Base-by-base conservation (phyloP, 371 early-diverging fungal species). In the Mortierella sp. region DNA sequence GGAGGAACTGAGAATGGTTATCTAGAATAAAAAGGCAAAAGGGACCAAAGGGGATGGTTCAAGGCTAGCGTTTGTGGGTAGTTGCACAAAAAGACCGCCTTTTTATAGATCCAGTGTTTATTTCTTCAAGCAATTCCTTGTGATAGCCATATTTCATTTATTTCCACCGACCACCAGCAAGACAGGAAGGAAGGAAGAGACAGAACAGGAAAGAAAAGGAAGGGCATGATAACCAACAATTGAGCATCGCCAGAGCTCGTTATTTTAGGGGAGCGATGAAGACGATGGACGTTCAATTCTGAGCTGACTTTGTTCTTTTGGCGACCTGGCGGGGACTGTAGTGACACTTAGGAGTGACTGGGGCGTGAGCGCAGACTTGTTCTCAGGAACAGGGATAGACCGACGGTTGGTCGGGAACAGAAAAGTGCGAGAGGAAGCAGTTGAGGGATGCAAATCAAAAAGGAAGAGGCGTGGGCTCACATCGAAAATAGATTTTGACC, bases 51-150 rank as follows among this genome's bases (percentile, higher is more conserved):
- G n/a, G n/a, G n/a, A n/a, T n/a, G n/a, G n/a, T 29, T 1, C 19
- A 34, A 31, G 9, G 26, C 52, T 50, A 55, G 55, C 4, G 31
- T 14, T n/a, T n/a, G n/a, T n/a, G n/a, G n/a, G n/a, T 29, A 34
- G 58, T 58, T 19, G 58, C 34, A 58, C 58, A 34, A 58, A 45
- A 34, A 19, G 55, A 53, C 55, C 52, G 14, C 53, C 58, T 58
- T 58, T 58, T 58, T 58, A 34, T 58, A 58, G 58, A 58, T 29
- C n/a, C n/a, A n/a, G n/a, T n/a, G n/a, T n/a, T n/a, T n/a, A n/a
- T n/a, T n/a, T n/a, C n/a, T n/a, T n/a, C n/a, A n/a, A n/a, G n/a
- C n/a, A n/a, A 29, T 29, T 19, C 26, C 58, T 58, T 58, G 34
- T 58, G 58, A 58, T 58, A 19, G 14, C 7, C 2, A 16, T 55